Evolutionary conservation across 306 rosid species (phyloP).

Genomic region (Lathyrus oleraceus): DNA sequence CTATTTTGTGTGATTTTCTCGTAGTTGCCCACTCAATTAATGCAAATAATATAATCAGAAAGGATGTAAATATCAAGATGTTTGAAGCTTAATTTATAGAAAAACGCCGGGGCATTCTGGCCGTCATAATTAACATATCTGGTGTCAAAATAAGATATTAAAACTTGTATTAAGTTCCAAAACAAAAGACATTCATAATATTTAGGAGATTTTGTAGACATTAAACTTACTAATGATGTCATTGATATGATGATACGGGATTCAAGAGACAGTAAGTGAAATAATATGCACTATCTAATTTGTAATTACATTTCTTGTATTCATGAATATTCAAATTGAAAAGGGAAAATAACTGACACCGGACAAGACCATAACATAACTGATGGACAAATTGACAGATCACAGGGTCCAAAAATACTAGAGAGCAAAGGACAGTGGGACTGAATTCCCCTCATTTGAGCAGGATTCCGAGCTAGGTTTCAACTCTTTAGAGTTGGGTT

Average conservation of each 20-base stretch:
- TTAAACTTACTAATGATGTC: background rate
- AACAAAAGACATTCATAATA: constrained; percentile 7
- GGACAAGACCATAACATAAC: background rate
- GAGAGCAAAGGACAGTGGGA: background rate
- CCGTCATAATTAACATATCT: background rate
- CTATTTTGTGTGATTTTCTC: constrained; percentile 20
- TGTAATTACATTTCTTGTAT: background rate
- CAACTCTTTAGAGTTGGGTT: background rate
- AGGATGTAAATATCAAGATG: background rate
- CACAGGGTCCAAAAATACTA: background rate
- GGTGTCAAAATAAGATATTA: constrained; percentile 6
- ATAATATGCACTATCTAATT: background rate
- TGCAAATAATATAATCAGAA: constrained; percentile 1
- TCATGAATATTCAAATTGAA: background rate
- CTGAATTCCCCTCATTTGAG: background rate
- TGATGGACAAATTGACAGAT: background rate
- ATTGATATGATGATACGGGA: constrained; percentile 2
- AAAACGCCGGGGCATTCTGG: background rate
- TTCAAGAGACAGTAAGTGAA: background rate
- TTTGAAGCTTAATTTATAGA: background rate
- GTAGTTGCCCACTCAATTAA: constrained; percentile 2
- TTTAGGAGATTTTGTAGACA: constrained; percentile 7
- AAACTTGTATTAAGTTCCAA: background rate
- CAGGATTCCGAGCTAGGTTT: background rate
- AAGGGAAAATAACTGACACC: background rate